These are phyloP conservation scores for Cladophialophora yegresii DNA, from an alignment of 2,329 filamentous ascomycete genomes.

Conservation along the genomic window DNA sequence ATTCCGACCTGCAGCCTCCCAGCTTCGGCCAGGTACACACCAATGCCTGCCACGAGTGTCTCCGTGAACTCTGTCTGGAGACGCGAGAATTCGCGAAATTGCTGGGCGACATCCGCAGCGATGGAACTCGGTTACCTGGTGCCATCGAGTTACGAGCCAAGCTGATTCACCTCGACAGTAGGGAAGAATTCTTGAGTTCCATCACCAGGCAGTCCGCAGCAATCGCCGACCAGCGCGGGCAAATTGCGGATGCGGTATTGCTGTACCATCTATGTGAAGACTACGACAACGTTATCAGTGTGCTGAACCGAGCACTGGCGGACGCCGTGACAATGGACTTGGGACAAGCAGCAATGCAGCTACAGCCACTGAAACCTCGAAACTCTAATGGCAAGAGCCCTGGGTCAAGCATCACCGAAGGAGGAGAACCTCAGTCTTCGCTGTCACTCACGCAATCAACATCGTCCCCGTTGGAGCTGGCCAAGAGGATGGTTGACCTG, in stretches of 20 bases:
- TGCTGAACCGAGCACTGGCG: slow-evolving; percentile 86
- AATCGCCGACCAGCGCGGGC: slow-evolving; percentile 88
- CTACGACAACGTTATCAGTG: slow-evolving; percentile 88
- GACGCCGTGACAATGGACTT: slow-evolving; percentile 86
- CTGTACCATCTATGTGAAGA: slow-evolving; percentile 93
- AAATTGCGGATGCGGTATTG: slow-evolving; percentile 85
- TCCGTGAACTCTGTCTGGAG: slow-evolving; percentile 93
- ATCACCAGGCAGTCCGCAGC: slow-evolving; percentile 91
- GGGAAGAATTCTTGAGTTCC: slow-evolving; percentile 83
- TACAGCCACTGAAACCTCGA: slow-evolving; percentile 74
- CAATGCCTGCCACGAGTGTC: slow-evolving; percentile 82
- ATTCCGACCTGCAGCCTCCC: slow-evolving; percentile 71
- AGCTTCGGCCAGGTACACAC: slow-evolving; percentile 74
- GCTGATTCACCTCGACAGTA: slow-evolving; percentile 76
- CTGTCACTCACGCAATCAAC: slow-evolving; percentile 64
- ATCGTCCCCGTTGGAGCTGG: slow-evolving; percentile 66
- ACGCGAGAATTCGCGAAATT: slow-evolving; percentile 93
- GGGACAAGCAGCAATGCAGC: slow-evolving; percentile 74
- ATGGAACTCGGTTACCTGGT: slow-evolving; percentile 82
- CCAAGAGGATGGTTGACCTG: slow-evolving; percentile 62
- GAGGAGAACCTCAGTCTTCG: slow-evolving; percentile 46
- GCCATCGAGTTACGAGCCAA: slow-evolving; percentile 81
- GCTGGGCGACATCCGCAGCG: slow-evolving; percentile 83
- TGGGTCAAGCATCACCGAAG: slow-evolving; percentile 41
- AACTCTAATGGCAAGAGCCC: slow-evolving; percentile 48